Evolutionary conservation across 257 asterid genomes (phyloP).

Genomic region (Solanum acaule): DNA sequence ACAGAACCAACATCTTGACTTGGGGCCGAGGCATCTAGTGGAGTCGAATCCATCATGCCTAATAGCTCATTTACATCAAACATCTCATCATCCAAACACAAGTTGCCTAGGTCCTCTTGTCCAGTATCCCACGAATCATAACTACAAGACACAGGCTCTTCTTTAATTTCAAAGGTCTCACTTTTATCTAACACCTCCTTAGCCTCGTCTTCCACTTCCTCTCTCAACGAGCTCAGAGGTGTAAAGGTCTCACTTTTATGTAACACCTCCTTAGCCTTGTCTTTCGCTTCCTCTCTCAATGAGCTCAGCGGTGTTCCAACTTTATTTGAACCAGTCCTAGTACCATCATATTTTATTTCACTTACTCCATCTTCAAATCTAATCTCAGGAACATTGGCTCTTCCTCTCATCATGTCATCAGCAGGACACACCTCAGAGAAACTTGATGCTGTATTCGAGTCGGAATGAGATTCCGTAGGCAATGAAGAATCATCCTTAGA

Average conservation of each 20-base stretch:
- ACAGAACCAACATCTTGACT: neutral
- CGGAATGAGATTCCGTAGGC: conserved; percentile 18
- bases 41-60: conserved; percentile 10
- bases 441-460: conserved; percentile 26
- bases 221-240: conserved; percentile 11
- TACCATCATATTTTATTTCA: neutral
- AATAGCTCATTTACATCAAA: conserved; percentile 53
- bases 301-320: conserved; percentile 9
- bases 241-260: neutral
- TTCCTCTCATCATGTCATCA: neutral
- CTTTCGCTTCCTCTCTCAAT: conserved; percentile 4
- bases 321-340: neutral
- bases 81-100: conserved; percentile 24
- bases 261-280: neutral
- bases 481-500: neutral
- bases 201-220: neutral
- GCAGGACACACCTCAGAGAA: conserved; percentile 34
- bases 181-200: neutral
- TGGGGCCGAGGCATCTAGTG: neutral
- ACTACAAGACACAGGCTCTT: neutral
- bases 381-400: neutral
- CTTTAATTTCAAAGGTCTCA: neutral
- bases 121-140: neutral
- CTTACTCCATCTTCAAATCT: conserved; percentile 9
- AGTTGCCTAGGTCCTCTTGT: neutral